phyloP scores from a whole-genome alignment of 805 yeast genomes.

The Metschnikowia similis region DNA sequence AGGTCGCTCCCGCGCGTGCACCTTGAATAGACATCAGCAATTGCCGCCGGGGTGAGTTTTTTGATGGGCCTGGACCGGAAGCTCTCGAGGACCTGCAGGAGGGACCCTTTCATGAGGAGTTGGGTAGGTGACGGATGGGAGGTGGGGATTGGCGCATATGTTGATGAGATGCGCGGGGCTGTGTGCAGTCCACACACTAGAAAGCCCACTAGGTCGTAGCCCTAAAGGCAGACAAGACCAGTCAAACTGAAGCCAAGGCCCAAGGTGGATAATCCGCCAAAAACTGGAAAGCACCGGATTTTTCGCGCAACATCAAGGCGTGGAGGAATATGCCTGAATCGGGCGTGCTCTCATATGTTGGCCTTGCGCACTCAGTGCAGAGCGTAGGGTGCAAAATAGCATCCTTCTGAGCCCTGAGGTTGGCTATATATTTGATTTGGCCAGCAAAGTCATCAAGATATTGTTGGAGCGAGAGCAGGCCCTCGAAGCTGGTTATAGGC shows the following conservation, averaged over 20 bases:
- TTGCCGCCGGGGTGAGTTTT: slow-evolving; percentile 6
- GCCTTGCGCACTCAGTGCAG: slow-evolving; percentile 15
- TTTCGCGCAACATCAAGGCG: slow-evolving; percentile 24
- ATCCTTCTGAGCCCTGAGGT: background rate
- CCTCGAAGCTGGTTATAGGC: too few relatives aligned
- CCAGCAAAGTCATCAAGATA: background rate
- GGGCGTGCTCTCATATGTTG: slow-evolving; percentile 9
- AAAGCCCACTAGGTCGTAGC: too few relatives aligned
- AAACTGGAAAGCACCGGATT: background rate
- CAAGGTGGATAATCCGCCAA: background rate
- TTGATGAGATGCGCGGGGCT: slow-evolving; percentile 1
- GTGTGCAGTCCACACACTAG: background rate
- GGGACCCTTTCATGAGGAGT: slow-evolving; percentile 1
- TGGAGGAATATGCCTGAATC: slow-evolving; percentile 44
- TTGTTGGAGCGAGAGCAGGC: background rate
- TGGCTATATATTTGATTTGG: background rate
- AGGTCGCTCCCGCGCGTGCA: slow-evolving; percentile 4
- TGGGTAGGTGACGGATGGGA: background rate
- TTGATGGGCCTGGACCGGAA: slow-evolving; percentile 7
- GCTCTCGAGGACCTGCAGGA: slow-evolving; percentile 4
- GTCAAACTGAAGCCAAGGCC: background rate
- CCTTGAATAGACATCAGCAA: slow-evolving; percentile 10
- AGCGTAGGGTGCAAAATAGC: background rate
- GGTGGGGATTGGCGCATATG: background rate
- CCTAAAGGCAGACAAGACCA: too few relatives aligned